These are phyloP conservation scores for Cercospora zeae-maydis DNA, from an alignment of 2,329 filamentous ascomycete genomes.

Conservation along the genomic window DNA sequence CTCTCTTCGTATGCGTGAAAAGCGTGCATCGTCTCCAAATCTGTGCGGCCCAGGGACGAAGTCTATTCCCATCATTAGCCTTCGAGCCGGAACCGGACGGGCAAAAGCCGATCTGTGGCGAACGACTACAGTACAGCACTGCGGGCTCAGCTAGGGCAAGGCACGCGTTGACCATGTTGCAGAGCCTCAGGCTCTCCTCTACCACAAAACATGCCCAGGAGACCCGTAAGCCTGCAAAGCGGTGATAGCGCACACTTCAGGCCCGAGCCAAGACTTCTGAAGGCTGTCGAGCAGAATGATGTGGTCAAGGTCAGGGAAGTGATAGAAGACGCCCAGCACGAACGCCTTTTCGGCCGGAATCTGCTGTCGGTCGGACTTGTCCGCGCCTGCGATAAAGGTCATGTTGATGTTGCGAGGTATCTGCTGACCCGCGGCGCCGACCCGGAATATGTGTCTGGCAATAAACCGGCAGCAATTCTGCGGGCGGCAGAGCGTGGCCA, in stretches of 20 bases:
- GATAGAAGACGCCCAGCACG: constrained; percentile 35
- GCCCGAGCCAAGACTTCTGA: constrained; percentile 43
- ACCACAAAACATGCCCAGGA: constrained; percentile 15
- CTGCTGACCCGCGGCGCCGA: constrained; percentile 41
- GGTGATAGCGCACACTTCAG: constrained; percentile 28
- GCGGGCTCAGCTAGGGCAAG: neutral
- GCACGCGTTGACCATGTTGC: neutral
- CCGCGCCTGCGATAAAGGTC: constrained; percentile 41
- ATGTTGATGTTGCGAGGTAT: constrained; percentile 27
- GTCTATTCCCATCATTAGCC: neutral
- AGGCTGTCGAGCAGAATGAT: constrained; percentile 41
- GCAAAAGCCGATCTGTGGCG: neutral
- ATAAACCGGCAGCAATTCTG: constrained; percentile 23
- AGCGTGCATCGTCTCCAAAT: neutral
- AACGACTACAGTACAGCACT: neutral
- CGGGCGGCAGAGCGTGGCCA: constrained; percentile 25
- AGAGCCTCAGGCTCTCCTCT: neutral
- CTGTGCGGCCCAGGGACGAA: neutral
- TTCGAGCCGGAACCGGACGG: neutral
- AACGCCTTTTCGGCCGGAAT: constrained; percentile 37
- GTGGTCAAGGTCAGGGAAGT: constrained; percentile 35
- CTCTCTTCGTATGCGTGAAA: neutral
- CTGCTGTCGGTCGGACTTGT: constrained; percentile 42
- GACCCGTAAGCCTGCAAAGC: constrained; percentile 19
- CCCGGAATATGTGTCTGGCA: constrained; percentile 32